phyloP scores from a whole-genome alignment of 495 filamentous ascomycete species.

The Barbatosphaeria neglecta region DNA sequence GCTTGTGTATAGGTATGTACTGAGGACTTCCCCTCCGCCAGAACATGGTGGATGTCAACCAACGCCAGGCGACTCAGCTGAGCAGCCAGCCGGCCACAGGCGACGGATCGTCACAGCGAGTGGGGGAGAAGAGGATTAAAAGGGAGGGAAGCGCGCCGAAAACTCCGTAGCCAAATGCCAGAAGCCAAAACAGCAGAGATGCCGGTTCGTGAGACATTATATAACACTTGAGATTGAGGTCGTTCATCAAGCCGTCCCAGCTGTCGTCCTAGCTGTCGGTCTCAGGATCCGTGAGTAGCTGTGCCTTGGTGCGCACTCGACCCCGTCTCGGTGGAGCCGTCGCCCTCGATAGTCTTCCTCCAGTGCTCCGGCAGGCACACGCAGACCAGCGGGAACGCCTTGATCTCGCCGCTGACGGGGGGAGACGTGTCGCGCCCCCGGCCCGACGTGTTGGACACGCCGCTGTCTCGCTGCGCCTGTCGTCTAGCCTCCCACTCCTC shows the following conservation, averaged over 20 bases:
- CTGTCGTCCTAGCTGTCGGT: not conserved
- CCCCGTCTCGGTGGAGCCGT: constrained; percentile 47
- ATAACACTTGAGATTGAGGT: constrained; percentile 8
- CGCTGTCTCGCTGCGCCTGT: constrained; percentile 78
- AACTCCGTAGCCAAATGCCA: constrained; percentile 31
- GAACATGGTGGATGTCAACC: too few relatives aligned
- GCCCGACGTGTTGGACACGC: constrained; percentile 75
- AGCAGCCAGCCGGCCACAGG: too few relatives aligned
- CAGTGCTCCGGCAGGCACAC: constrained; percentile 96
- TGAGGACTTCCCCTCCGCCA: not conserved
- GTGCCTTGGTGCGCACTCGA: constrained; percentile 30
- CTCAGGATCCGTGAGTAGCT: constrained; percentile 17
- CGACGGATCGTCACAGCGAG: not conserved
- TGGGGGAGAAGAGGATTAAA: too few relatives aligned
- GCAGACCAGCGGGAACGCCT: constrained; percentile 96
- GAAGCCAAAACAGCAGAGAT: constrained; percentile 11
- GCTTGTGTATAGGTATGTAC: constrained; percentile 1
- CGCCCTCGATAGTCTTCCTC: constrained; percentile 92
- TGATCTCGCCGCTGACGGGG: constrained; percentile 71
- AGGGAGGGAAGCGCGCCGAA: constrained; percentile 5
- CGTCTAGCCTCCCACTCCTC: constrained; percentile 78
- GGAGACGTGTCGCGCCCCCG: constrained; percentile 48
- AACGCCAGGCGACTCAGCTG: too few relatives aligned
- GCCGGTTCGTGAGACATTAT: constrained; percentile 21
- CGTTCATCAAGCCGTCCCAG: constrained; percentile 11